A percentile compares a stretch with the other conserved stretches of the same genome.
Conservation (phyloP, 768 basidiomycete genomes). For the Boletus sensibilis region DNA sequence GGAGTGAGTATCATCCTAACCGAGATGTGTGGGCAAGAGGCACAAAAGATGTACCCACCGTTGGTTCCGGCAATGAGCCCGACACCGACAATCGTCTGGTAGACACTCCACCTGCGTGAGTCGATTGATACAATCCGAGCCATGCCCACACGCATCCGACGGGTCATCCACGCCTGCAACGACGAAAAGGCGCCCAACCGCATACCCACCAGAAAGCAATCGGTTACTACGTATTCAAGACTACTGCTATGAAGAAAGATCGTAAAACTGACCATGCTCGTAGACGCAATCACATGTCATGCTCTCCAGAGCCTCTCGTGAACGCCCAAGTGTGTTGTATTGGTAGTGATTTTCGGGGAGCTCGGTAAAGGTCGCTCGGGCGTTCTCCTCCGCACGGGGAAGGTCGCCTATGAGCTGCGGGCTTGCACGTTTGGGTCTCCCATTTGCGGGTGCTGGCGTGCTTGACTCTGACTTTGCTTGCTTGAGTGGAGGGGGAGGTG, state of each 20-base stretch:
- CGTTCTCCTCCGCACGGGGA: constrained; percentile 71
- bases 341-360: constrained; percentile 83
- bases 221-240: constrained; percentile 32
- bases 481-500: constrained; percentile 32
- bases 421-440: constrained; percentile 36
- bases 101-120: constrained; percentile 97
- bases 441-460: constrained; percentile 37
- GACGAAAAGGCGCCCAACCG: constrained; percentile 24
- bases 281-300: constrained; percentile 94
- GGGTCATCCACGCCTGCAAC: constrained; percentile 57
- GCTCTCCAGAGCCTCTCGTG: constrained; percentile 85
- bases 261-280: constrained; percentile 66
- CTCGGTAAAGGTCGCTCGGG: constrained; percentile 68
- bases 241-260: constrained; percentile 18
- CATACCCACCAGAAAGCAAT: constrained; percentile 12
- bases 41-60: constrained; percentile 50
- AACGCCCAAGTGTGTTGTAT: constrained; percentile 81
- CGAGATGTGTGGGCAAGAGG: neutral
- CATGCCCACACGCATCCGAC: constrained; percentile 74
- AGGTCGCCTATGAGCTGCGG: constrained; percentile 80
- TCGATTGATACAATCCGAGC: constrained; percentile 95
- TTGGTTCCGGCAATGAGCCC: constrained; percentile 84
- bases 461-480: constrained; percentile 35
- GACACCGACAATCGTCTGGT: constrained; percentile 84
- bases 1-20: neutral